Base-by-base conservation (phyloP, 2,329 filamentous ascomycete species). In the Xylariomycetidae sp. region DNA sequence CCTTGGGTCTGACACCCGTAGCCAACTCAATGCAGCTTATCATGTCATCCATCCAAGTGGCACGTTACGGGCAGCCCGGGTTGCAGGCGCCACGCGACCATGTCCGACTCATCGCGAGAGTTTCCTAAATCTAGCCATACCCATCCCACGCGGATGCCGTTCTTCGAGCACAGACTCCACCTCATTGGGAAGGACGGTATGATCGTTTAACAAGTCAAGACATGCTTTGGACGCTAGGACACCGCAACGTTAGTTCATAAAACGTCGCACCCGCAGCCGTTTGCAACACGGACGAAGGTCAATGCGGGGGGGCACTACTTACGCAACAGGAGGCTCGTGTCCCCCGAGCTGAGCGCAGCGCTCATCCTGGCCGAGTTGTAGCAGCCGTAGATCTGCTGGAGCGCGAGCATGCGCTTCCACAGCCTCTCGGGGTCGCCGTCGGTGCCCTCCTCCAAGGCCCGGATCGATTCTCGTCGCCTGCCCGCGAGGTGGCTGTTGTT, bases 341-440 rank as follows among this genome's bases (percentile, higher is more conserved):
- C 59, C 15, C 62, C 61, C 1, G 63, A 62, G 26, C 60, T 60
- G 11, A 69, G 49, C 1, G 68, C 68, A 26, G 70, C 56, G 30
- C 67, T 64, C 48, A 72, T 69, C 19, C 68, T 53, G 11, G 67
- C 64, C 13, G 67, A 72, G 17, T 64, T 68, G 42, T 72, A 72
- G 51, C 68, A 72, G 5, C 63, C 62, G 33, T 67, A 72, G 5
- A 53, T 58, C 39, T 58, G 54, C 48, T 72, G 68, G 7, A 72
- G 54, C 30, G 64, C 59, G 3, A 72, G 57, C 68, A 72, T 72
- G 42, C 67, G 67, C 30, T 55, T 49, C 68, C 68, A 72, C 3
- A 72, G 48, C 22, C 62, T 58, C 14, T 57, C 52, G 4, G 60
- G 65, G 38, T 67, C 63, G 18, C 64, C 59, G 16, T 48, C 45